These are phyloP conservation scores for Geotrichum klebahnii DNA, from an alignment of 1,139 yeast species.

Conservation along the genomic window DNA sequence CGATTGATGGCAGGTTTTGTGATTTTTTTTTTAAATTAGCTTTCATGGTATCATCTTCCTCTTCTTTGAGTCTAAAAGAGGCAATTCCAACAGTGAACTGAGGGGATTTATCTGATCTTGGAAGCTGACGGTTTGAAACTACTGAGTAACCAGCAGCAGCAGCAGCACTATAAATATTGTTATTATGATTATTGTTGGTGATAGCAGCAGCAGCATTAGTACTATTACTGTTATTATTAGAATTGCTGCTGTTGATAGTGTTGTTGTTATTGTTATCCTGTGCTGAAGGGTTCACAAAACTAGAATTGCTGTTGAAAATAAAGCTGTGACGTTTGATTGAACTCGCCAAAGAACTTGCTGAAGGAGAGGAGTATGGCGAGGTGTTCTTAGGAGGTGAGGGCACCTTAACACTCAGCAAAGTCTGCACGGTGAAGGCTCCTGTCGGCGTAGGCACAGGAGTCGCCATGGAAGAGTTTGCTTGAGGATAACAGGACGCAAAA, in stretches of 20 bases:
- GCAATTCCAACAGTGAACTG: neutral
- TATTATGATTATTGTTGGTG: no score
- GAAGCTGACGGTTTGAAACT: neutral
- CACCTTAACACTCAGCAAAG: constrained; percentile 3
- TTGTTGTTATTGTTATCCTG: neutral
- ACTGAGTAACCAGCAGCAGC: neutral
- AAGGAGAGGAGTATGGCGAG: neutral
- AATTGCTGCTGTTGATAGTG: neutral
- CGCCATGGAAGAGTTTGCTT: neutral
- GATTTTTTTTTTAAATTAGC: neutral
- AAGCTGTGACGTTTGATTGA: constrained; percentile 4
- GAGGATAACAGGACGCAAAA: constrained; percentile 1
- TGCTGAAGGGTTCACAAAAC: neutral
- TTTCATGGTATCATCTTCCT: neutral
- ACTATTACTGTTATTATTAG: neutral
- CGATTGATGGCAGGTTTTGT: neutral
- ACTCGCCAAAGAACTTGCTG: neutral
- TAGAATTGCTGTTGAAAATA: neutral
- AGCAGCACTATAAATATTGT: neutral
- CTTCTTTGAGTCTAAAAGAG: neutral
- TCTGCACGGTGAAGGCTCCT: constrained; percentile 12
- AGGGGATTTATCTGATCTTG: neutral
- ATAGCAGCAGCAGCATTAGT: neutral
- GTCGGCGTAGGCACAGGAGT: constrained; percentile 5
- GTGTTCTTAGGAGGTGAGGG: neutral